Evolutionary conservation across 208 protist species (phyloP), one percentile per base, ranked within the genome.

Genomic region (Jaenimonas drosophilae): DNA sequence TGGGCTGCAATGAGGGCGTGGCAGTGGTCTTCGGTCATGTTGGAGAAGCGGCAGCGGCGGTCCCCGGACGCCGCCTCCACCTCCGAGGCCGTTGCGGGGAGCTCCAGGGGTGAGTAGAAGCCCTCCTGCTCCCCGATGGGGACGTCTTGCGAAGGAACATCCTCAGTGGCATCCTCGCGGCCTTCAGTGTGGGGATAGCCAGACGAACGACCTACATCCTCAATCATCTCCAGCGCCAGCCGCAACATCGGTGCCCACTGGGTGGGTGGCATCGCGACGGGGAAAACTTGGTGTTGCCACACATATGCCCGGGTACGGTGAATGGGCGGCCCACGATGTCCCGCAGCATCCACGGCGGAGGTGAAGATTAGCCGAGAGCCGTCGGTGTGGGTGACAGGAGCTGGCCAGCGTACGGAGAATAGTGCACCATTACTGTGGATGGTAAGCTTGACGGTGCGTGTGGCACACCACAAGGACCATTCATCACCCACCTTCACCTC

Each of bases 331-430:
- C n/a, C 36, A 19, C 5, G 36, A 24, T 5, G 26, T 19, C 29
- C 7, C 5, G 40, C 6, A 3, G 20, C 20, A 47, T 57, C 51
- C 27, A 56, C 9, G 19, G 54, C 55, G 16, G 53, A 38, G 28
- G 59, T 37, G 54, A 46, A 54, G 41, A 59, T 44, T 26, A 56
- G 63, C 26, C 59, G 48, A 1, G 69, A 58, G n/a, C 70, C 70
- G 40, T 65, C 64, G 0, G 60, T 32, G 4, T 70, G 58, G 2
- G 63, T 62, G 25, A 82, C 68, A 1, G 59, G 68, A 1, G 73
- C 78, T 12, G 84, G 84, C 84, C 84, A 92, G 1, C 76, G 74
- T 25, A 92, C 84, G 1, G 68, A 74, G 64, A 92, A 92, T 7
- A 71, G 77, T 4, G 47, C 47, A 4, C 76, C 59, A 27, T 66